These are phyloP conservation scores for Gloeostereum incarnatum DNA, from an alignment of 768 basidiomycete species.

Conservation along the genomic window DNA sequence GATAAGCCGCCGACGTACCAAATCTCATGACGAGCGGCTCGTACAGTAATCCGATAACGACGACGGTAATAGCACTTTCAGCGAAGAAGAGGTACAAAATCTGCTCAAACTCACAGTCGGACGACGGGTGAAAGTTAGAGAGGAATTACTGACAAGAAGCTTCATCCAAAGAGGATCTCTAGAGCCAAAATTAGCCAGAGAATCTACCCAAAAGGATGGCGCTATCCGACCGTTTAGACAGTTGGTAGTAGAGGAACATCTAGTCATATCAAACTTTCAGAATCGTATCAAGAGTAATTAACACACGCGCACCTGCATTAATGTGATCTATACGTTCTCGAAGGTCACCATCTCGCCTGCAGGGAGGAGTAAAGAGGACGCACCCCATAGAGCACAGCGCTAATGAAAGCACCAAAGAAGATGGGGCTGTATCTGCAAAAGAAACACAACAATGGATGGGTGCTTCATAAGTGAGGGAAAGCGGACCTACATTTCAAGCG, in stretches of 20 bases:
- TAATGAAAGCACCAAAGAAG: slow-evolving; percentile 13
- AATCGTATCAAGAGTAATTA: not conserved
- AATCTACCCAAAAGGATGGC: not conserved
- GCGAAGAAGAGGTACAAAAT: slow-evolving; percentile 1
- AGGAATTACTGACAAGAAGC: slow-evolving; percentile 16
- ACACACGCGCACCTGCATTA: slow-evolving; percentile 21
- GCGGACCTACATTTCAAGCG: too few species aligned
- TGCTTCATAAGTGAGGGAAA: too few species aligned
- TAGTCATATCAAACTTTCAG: slow-evolving; percentile 4
- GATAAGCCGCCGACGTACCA: not conserved
- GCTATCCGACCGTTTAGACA: slow-evolving; percentile 19
- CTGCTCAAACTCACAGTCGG: not conserved
- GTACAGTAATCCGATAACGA: slow-evolving; percentile 2
- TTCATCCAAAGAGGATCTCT: slow-evolving; percentile 25
- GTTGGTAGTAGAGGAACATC: slow-evolving; percentile 24
- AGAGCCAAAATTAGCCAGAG: not conserved
- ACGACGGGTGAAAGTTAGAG: not conserved
- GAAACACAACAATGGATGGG: too few species aligned
- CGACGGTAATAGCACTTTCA: slow-evolving; percentile 1
- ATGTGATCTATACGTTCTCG: slow-evolving; percentile 14
- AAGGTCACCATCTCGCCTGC: not conserved
- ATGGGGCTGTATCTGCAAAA: slow-evolving; percentile 10
- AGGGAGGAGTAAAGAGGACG: not conserved
- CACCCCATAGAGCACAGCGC: slow-evolving; percentile 12
- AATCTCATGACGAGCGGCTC: slow-evolving; percentile 3